Evolutionary conservation across 257 asterid genomes (phyloP).

Genomic region (Lantana camara): DNA sequence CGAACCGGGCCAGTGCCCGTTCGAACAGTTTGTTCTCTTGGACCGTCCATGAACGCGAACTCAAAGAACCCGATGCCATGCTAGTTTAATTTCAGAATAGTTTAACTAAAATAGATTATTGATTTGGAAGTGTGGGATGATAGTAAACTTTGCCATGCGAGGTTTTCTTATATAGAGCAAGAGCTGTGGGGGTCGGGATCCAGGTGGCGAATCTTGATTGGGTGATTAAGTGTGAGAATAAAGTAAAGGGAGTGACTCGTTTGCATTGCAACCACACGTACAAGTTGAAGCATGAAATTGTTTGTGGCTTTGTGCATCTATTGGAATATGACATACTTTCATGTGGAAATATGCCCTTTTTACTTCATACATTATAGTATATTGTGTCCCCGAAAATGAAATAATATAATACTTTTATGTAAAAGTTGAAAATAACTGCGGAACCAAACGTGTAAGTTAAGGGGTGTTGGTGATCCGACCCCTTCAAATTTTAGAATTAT

Average conservation of each 20-base stretch:
- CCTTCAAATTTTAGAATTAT: too few relatives aligned
- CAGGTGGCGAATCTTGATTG: conserved; percentile 11
- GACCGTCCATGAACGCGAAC: conserved; percentile 57
- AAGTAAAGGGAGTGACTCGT: conserved; percentile 26
- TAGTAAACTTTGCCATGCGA: not conserved
- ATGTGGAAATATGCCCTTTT: too few relatives aligned
- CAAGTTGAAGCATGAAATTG: not conserved
- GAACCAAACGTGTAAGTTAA: too few relatives aligned
- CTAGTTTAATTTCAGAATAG: too few relatives aligned
- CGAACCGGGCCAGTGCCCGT: conserved; percentile 68
- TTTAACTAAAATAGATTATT: not conserved
- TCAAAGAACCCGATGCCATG: conserved; percentile 55
- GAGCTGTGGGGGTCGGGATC: not conserved
- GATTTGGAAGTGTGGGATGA: conserved; percentile 3
- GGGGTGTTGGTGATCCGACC: too few relatives aligned
- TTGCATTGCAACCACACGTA: conserved; percentile 23
- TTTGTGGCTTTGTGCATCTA: too few relatives aligned
- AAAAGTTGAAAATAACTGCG: too few relatives aligned
- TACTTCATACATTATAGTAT: too few relatives aligned
- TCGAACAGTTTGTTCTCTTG: conserved; percentile 78
- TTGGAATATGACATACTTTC: too few relatives aligned
- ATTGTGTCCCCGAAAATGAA: too few relatives aligned
- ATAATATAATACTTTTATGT: too few relatives aligned
- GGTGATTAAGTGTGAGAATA: too few relatives aligned
- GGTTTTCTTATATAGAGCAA: conserved; percentile 21